Conservation (phyloP, 1,284 basidiomycete species). For the Rhodotorula sp. region DNA sequence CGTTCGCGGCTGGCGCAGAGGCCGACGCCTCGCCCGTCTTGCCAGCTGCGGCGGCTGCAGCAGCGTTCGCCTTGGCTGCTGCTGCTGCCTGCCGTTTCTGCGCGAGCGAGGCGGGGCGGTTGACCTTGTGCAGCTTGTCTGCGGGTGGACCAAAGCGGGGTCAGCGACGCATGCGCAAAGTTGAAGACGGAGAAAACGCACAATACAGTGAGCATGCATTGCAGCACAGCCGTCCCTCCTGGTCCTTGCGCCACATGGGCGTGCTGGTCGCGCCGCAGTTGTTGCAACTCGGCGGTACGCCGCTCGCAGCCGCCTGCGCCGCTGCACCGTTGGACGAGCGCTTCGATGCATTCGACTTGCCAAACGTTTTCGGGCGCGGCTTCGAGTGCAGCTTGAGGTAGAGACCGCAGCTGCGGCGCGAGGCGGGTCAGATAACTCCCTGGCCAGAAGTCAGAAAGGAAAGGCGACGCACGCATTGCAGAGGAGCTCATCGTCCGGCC, state of each 20-base stretch:
- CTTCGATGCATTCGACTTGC: conserved; percentile 27
- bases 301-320: conserved; percentile 36
- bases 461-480: conserved; percentile 41
- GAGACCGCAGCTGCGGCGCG: conserved; percentile 35
- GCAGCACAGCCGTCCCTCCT: conserved; percentile 36
- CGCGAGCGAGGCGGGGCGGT: conserved; percentile 32
- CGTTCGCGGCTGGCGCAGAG: neutral
- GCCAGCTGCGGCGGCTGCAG: conserved; percentile 7
- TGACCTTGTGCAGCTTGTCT: conserved; percentile 43
- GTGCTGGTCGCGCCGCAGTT: conserved; percentile 42
- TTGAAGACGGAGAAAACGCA: neutral
- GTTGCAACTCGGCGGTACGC: conserved; percentile 37
- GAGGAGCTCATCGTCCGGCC: conserved; percentile 42
- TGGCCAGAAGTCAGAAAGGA: no score
- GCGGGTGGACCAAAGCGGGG: neutral
- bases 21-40: neutral
- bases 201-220: conserved; percentile 44
- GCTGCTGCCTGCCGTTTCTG: conserved; percentile 34
- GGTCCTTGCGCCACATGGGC: conserved; percentile 43
- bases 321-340: conserved; percentile 33
- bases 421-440: neutral
- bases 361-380: conserved; percentile 39
- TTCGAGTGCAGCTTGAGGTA: conserved; percentile 43
- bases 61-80: conserved; percentile 23
- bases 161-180: neutral